A percentile compares a stretch with the other conserved stretches of the same genome.
Evolutionary conservation across 371 early-diverging fungal species (phyloP).

Genomic region (Blakeslea trispora): DNA sequence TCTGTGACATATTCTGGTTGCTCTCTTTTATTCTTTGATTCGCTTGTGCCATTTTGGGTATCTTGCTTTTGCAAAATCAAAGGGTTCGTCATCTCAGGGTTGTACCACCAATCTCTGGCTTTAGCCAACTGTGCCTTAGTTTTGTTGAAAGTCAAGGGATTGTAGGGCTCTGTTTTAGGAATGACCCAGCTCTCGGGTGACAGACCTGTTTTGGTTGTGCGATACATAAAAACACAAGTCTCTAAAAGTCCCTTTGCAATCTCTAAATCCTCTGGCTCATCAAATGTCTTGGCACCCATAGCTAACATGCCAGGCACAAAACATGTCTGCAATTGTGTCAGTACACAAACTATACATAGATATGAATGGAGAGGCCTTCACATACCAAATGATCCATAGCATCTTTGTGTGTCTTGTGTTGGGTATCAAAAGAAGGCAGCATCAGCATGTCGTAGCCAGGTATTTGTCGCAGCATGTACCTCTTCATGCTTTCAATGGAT

Average conservation of each 20-base stretch:
- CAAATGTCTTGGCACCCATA: slow-evolving; percentile 52
- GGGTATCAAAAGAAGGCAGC: slow-evolving; percentile 43
- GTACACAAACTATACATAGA: background rate
- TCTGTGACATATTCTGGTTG: slow-evolving; percentile 12
- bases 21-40: background rate
- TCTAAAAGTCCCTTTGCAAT: slow-evolving; percentile 54
- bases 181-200: slow-evolving; percentile 55
- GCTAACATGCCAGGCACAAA: slow-evolving; percentile 73
- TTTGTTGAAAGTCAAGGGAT: slow-evolving; percentile 33
- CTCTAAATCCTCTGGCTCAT: slow-evolving; percentile 41
- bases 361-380: background rate
- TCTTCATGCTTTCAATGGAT: slow-evolving; percentile 50
- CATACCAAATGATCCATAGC: slow-evolving; percentile 61
- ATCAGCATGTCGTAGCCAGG: slow-evolving; percentile 50
- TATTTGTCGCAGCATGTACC: slow-evolving; percentile 50
- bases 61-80: background rate
- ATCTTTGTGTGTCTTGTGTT: slow-evolving; percentile 12
- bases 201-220: slow-evolving; percentile 50
- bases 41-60: background rate
- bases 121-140: slow-evolving; percentile 19
- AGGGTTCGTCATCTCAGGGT: slow-evolving; percentile 6
- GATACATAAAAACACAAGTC: slow-evolving; percentile 63
- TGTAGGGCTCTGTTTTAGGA: slow-evolving; percentile 21
- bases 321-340: slow-evolving; percentile 41
- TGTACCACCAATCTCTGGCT: slow-evolving; percentile 40